These are phyloP conservation scores for Astragalus membranaceus DNA, from an alignment of 306 rosid species.

Conservation along the genomic window DNA sequence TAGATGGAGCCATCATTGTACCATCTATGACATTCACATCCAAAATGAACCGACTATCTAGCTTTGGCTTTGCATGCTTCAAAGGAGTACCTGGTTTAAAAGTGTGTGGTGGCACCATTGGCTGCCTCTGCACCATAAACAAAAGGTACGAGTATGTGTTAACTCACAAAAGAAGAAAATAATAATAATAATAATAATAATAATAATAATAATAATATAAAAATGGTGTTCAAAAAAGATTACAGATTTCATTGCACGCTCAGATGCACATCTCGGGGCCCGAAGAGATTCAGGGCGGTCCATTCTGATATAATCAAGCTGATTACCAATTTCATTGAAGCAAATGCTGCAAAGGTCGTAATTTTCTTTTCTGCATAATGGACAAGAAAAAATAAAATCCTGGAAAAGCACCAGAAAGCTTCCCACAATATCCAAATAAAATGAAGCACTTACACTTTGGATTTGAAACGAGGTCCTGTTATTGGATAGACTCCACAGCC, in stretches of 20 bases:
- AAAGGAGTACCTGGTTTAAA: conserved; percentile 12
- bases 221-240: background rate
- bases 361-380: conserved; percentile 59
- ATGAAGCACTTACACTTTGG: conserved; percentile 57
- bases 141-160: background rate
- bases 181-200: too few relatives aligned
- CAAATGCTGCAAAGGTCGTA: conserved; percentile 84
- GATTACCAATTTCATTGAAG: conserved; percentile 50
- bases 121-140: conserved; percentile 37
- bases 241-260: conserved; percentile 23
- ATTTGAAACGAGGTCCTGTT: conserved; percentile 87
- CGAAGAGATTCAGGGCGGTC: conserved; percentile 50
- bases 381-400: background rate
- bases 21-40: conserved; percentile 84
- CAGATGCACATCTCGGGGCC: conserved; percentile 20
- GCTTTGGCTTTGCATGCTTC: conserved; percentile 37
- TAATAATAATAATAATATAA: too few relatives aligned
- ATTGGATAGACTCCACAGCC: conserved; percentile 91
- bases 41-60: conserved; percentile 63
- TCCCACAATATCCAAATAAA: background rate
- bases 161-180: background rate
- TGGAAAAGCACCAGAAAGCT: background rate
- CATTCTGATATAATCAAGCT: conserved; percentile 53
- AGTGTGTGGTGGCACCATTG: conserved; percentile 18
- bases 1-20: conserved; percentile 72